phyloP scores from a whole-genome alignment of 2,329 filamentous ascomycete genomes.

The Ophiostoma triangulosporum region DNA sequence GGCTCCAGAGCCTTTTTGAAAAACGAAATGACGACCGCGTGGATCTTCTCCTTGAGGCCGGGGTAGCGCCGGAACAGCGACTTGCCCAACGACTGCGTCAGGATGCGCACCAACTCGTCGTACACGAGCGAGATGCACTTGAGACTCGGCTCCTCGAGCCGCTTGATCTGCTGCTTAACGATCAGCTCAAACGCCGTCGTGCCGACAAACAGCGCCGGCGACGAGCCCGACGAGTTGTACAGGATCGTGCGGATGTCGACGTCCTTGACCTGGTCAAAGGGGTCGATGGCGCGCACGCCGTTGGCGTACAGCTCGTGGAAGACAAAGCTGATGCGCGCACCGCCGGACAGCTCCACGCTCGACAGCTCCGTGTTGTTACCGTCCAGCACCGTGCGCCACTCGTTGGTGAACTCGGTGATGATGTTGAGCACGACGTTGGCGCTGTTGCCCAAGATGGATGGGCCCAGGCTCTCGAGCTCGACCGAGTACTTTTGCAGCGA shows the following conservation, averaged over 20 bases:
- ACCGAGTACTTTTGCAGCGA: conserved; percentile 82
- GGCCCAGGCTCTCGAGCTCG: conserved; percentile 73
- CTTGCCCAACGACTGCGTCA: conserved; percentile 80
- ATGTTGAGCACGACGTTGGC: conserved; percentile 96
- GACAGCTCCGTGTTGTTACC: conserved; percentile 95
- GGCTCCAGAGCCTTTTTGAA: conserved; percentile 99
- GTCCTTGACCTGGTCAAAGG: conserved; percentile 95
- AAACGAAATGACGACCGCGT: conserved; percentile 79
- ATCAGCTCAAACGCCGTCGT: conserved; percentile 98
- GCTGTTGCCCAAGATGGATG: conserved; percentile 90
- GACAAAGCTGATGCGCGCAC: conserved; percentile 96
- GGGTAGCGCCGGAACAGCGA: conserved; percentile 86
- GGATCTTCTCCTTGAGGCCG: conserved; percentile 91
- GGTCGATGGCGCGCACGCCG: conserved; percentile 93
- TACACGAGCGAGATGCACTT: conserved; percentile 97
- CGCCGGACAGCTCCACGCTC: conserved; percentile 84
- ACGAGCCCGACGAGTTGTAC: conserved; percentile 98
- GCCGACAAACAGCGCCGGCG: conserved; percentile 89
- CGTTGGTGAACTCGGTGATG: conserved; percentile 96
- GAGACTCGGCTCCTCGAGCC: conserved; percentile 86
- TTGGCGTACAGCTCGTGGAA: conserved; percentile 98
- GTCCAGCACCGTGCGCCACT: conserved; percentile 91
- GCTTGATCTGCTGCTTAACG: conserved; percentile 96
- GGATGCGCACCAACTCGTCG: conserved; percentile 90
- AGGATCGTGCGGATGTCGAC: conserved; percentile 93